phyloP scores from a whole-genome alignment of 257 asterid genomes.

The Galeopsis tetrahit region DNA sequence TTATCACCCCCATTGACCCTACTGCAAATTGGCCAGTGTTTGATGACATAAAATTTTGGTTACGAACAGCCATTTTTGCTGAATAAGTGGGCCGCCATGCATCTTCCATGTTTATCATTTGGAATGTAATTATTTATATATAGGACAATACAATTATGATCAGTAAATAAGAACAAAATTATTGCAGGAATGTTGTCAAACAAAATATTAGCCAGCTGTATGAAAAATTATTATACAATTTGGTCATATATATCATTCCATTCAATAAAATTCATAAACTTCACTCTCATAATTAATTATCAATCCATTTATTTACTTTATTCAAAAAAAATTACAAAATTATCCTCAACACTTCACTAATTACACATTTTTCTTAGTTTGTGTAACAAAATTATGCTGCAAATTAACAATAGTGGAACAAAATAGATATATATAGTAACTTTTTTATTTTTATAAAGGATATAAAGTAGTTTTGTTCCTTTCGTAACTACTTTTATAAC shows the following conservation, averaged over 20 bases:
- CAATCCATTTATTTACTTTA: too few species aligned
- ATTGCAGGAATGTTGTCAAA: slow-evolving; percentile 39
- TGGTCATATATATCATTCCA: background rate
- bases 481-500: too few species aligned
- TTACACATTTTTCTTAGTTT: too few species aligned
- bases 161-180: slow-evolving; percentile 15
- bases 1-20: slow-evolving; percentile 34
- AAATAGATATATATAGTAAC: too few species aligned
- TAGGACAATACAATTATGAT: slow-evolving; percentile 28
- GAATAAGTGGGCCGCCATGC: slow-evolving; percentile 34
- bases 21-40: slow-evolving; percentile 28
- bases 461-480: too few species aligned
- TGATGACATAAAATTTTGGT: slow-evolving; percentile 23
- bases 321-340: too few species aligned
- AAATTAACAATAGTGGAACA: too few species aligned
- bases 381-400: too few species aligned
- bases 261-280: background rate
- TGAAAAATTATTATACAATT: background rate
- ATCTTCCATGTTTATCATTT: slow-evolving; percentile 24
- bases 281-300: too few species aligned
- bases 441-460: too few species aligned
- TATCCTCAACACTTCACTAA: too few species aligned
- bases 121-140: slow-evolving; percentile 15
- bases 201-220: slow-evolving; percentile 16
- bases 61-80: background rate